phyloP scores from a whole-genome alignment of 2,329 filamentous ascomycete genomes.

The Dactylellina sp. region DNA sequence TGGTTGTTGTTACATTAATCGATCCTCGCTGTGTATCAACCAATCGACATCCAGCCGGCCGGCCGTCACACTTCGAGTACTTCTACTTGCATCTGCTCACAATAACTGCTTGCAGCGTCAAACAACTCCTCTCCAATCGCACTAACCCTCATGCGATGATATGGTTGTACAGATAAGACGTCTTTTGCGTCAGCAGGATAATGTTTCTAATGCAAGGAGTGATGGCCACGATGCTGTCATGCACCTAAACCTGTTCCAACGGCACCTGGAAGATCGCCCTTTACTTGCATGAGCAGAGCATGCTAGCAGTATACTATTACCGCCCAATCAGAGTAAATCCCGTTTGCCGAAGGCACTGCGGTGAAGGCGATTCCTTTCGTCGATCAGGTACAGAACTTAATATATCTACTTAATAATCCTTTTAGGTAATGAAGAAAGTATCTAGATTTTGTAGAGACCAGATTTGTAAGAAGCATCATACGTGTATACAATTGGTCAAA shows the following conservation, averaged over 20 bases:
- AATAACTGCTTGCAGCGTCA: too few species aligned
- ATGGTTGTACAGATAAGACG: background rate
- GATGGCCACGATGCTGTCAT: conserved; percentile 17
- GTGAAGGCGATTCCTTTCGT: conserved; percentile 8
- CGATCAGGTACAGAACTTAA: conserved; percentile 37
- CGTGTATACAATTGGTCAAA: too few species aligned
- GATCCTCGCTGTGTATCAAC: too few species aligned
- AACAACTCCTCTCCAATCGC: background rate
- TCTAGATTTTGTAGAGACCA: too few species aligned
- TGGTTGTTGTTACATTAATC: too few species aligned
- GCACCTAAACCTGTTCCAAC: background rate
- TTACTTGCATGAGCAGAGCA: background rate
- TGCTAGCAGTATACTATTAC: too few species aligned
- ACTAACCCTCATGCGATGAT: background rate
- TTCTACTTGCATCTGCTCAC: too few species aligned
- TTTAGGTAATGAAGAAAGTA: background rate
- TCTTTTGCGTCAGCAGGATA: background rate
- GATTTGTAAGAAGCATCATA: too few species aligned
- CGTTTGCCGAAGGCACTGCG: conserved; percentile 16
- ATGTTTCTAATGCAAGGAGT: conserved; percentile 20
- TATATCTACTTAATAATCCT: conserved; percentile 12
- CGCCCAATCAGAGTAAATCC: conserved; percentile 9
- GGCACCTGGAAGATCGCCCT: conserved; percentile 4
- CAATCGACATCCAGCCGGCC: too few species aligned
- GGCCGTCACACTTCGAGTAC: too few species aligned